A percentile compares a stretch with the other conserved stretches of the same genome.
phyloP scores from a whole-genome alignment of 805 yeast species.

The Spathaspora girioi region DNA sequence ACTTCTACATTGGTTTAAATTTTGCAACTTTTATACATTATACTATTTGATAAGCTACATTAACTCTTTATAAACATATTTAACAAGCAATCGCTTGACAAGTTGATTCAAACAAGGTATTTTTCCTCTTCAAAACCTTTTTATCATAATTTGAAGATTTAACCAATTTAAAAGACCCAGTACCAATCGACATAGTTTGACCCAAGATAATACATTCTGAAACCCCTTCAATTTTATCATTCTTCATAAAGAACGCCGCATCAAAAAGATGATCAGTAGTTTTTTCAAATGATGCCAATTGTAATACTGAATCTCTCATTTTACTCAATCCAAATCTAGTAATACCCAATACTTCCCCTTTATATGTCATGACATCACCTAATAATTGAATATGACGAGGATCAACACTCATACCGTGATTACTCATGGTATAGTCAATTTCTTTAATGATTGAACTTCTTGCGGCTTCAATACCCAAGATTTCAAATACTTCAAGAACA shows the following conservation, averaged over 20 bases:
- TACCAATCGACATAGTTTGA: constrained; percentile 96
- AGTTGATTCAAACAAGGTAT: constrained; percentile 42
- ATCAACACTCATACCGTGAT: constrained; percentile 99
- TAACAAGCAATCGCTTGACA: constrained; percentile 3
- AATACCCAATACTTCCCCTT: constrained; percentile 97
- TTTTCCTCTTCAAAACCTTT: constrained; percentile 39
- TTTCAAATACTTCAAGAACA: constrained; percentile 81
- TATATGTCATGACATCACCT: constrained; percentile 98
- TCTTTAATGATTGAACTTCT: constrained; percentile 88
- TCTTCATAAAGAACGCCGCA: constrained; percentile 97
- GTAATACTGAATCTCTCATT: constrained; percentile 97
- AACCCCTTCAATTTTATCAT: constrained; percentile 94
- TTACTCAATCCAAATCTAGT: constrained; percentile 97
- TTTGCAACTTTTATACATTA: no score
- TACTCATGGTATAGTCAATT: constrained; percentile 96
- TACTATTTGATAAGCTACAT: no score
- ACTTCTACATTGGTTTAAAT: no score
- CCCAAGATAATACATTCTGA: constrained; percentile 97
- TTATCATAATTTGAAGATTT: constrained; percentile 48
- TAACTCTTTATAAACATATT: background rate
- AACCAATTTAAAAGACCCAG: constrained; percentile 90
- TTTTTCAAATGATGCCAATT: constrained; percentile 95
- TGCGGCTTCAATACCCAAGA: constrained; percentile 97
- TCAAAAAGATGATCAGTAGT: constrained; percentile 98
- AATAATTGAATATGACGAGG: constrained; percentile 97